Evolutionary conservation across 257 asterid genomes (phyloP), one percentile per base, ranked within the genome.

Genomic region (Solanum etuberosum): DNA sequence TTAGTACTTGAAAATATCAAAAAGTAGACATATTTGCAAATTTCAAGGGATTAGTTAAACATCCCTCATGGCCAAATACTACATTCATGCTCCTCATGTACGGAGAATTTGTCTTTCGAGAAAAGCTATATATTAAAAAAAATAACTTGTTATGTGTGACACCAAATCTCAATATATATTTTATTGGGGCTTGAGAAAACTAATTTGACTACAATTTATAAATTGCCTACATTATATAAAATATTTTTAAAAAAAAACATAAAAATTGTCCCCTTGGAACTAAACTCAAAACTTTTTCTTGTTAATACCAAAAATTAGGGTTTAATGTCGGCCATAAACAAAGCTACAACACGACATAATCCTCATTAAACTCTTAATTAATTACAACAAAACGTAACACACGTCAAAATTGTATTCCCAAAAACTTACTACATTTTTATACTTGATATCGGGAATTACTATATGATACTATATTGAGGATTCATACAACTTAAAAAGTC

Each of bases 271-370:
- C 21, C 83, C 84, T 78, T 35, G 54, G 59, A 86, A 88, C 86
- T 82, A 88, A 85, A 89, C 48, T 51, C 48, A 74, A 38, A 74
- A 74, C 46, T 46, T 87, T 74, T 84, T 61, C 61, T 48, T 61
- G 71, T 76, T 87, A 83, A 65, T 86, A 89, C 90, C 92, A 91
- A 91, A 90, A 91, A 88, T 83, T 84, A 88, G 77, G 90, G 46
- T 86, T 67, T 74, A 87, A 59, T 93, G 96, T 92, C 93, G 93
- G 95, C 95, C 94, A 93, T 76, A 80, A 83, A 84, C 67, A 73
- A 84, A 87, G 86, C 42, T 88, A 88, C 87, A 82, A 90, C 87
- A 81, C 88, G 88, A 88, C 91, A 91, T 87, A 59, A 85, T 88
- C 97, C 94, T 87, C 89, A 88, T 88, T 46, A 40, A 71, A 57